Percentiles rank a stretch among this genome's conserved stretches.
Evolutionary conservation across 1,284 basidiomycete genomes (phyloP).

Genomic region (Fistulinella cinereoalba): DNA sequence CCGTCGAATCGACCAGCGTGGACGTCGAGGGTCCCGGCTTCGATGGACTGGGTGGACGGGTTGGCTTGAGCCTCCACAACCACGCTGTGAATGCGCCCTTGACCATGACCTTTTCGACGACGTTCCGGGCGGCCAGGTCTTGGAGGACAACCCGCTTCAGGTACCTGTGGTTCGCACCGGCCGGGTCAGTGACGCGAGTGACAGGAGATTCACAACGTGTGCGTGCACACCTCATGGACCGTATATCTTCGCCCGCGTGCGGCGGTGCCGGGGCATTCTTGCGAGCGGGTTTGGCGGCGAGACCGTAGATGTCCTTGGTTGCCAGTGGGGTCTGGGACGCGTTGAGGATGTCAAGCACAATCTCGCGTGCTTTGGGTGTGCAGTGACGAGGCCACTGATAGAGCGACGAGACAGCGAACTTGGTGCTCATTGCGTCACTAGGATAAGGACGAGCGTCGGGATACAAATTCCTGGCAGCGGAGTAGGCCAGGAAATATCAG

Average conservation of each 20-base stretch:
- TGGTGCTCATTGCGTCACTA: too few species aligned
- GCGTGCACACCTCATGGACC: slow-evolving; percentile 48
- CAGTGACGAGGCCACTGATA: slow-evolving; percentile 75
- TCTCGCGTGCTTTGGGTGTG: slow-evolving; percentile 24
- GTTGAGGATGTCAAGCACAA: slow-evolving; percentile 20
- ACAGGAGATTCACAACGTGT: background rate
- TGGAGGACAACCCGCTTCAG: slow-evolving; percentile 55
- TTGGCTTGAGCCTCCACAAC: slow-evolving; percentile 37
- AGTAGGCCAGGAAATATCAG: too few species aligned
- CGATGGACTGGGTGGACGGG: background rate
- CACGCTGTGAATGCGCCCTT: slow-evolving; percentile 34
- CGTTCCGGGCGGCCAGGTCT: slow-evolving; percentile 41
- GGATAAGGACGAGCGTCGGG: too few species aligned
- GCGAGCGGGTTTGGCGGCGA: slow-evolving; percentile 14
- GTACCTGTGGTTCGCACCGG: slow-evolving; percentile 42
- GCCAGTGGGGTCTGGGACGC: slow-evolving; percentile 24
- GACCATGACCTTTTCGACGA: slow-evolving; percentile 45
- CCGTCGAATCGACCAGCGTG: slow-evolving; percentile 10
- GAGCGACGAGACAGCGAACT: slow-evolving; percentile 92
- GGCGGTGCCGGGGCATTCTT: slow-evolving; percentile 28
- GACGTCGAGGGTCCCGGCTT: background rate
- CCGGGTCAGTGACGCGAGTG: background rate
- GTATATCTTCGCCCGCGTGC: slow-evolving; percentile 45
- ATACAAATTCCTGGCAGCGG: too few species aligned
- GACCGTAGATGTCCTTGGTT: slow-evolving; percentile 30